Percentiles rank a stretch among this genome's conserved stretches.
Conservation (phyloP, 129 eudicot species). For the Helianthus tuberosus region DNA sequence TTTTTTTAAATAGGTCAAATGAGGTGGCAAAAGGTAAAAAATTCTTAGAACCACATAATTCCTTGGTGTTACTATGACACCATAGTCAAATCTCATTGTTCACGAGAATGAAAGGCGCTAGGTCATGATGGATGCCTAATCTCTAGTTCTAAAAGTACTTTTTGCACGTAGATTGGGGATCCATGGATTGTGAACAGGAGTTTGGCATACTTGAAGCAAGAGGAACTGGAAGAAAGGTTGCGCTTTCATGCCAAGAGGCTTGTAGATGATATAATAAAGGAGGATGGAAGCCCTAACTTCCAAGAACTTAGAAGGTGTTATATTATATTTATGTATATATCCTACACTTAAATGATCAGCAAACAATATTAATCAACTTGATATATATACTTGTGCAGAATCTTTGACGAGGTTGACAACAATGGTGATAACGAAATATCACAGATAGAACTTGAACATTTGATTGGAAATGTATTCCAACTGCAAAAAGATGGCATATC, state of each 20-base stretch:
- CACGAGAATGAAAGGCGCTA: no score
- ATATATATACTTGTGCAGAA: neutral
- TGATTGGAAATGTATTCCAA: neutral
- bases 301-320: conserved; percentile 6
- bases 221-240: conserved; percentile 1
- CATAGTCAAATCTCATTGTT: no score
- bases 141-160: no score
- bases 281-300: neutral
- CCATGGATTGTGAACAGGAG: conserved; percentile 4
- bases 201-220: conserved; percentile 26
- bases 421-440: neutral
- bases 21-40: no score
- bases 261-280: neutral
- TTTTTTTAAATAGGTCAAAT: no score
- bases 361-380: no score
- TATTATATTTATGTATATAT: neutral
- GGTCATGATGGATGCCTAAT: no score
- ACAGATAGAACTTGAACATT: neutral
- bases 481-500: conserved; percentile 16
- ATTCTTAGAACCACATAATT: no score
- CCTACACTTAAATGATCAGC: neutral
- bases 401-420: neutral
- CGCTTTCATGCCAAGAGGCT: conserved; percentile 12
- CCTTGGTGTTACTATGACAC: no score
- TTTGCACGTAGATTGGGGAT: conserved; percentile 5